These are phyloP conservation scores for Colletotrichum paranaense DNA, from an alignment of 2,329 filamentous ascomycete genomes.

Conservation along the genomic window DNA sequence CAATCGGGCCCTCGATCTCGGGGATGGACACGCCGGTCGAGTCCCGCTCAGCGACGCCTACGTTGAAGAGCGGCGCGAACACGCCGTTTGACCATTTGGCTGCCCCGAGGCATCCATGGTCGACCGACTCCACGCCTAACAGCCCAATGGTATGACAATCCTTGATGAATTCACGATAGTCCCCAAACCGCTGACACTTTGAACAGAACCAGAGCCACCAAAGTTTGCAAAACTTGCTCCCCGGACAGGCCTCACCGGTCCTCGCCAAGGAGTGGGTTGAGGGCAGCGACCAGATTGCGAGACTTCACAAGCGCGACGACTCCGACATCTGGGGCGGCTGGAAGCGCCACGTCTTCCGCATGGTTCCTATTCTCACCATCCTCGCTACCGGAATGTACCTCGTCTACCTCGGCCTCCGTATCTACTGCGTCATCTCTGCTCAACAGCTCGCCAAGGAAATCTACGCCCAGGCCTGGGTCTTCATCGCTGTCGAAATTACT, in stretches of 20 bases:
- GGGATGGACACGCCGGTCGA: conserved; percentile 37
- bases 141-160: conserved; percentile 40
- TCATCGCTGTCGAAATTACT: conserved; percentile 65
- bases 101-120: conserved; percentile 31
- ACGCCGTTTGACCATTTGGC: conserved; percentile 39
- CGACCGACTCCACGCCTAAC: conserved; percentile 38
- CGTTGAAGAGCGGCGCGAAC: conserved; percentile 42
- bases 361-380: conserved; percentile 53
- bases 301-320: conserved; percentile 55
- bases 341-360: conserved; percentile 51
- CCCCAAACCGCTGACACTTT: conserved; percentile 3
- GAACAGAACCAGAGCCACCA: conserved; percentile 55
- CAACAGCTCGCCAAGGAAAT: conserved; percentile 52
- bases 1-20: conserved; percentile 31
- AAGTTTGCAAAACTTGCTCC: conserved; percentile 53
- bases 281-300: conserved; percentile 48
- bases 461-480: conserved; percentile 66
- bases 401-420: conserved; percentile 61
- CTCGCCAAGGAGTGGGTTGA: conserved; percentile 47
- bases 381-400: conserved; percentile 56
- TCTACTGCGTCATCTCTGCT: conserved; percentile 63
- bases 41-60: conserved; percentile 44
- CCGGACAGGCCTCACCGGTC: conserved; percentile 41
- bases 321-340: conserved; percentile 57
- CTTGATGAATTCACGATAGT: no score